A percentile compares a stretch with the other conserved stretches of the same genome.
Evolutionary conservation across 2,329 filamentous ascomycete species (phyloP).

Genomic region (Paraphaeosphaeria sporulosa): DNA sequence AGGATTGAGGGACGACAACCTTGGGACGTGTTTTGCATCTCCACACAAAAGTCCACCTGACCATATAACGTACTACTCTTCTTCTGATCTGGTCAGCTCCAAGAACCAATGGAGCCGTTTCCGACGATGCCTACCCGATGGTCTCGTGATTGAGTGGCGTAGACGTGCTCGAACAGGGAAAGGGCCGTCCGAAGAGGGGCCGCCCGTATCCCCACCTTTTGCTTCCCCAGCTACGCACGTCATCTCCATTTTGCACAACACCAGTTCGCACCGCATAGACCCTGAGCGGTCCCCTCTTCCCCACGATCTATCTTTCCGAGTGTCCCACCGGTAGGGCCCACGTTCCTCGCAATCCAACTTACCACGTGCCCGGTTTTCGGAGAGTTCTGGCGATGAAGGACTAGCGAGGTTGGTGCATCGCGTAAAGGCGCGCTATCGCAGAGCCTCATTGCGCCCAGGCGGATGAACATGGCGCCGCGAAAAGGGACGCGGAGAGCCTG

Average conservation of each 20-base stretch:
- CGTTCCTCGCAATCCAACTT: conserved; percentile 6
- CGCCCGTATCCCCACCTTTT: conserved; percentile 30
- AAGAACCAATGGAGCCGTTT: too few relatives aligned
- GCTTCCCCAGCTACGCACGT: conserved; percentile 36
- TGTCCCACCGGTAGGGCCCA: conserved; percentile 13
- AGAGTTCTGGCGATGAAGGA: conserved; percentile 3
- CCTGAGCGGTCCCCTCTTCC: not conserved
- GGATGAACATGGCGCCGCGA: conserved; percentile 37
- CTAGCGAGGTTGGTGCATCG: conserved; percentile 12
- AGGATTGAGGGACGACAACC: too few relatives aligned
- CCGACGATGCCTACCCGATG: not conserved
- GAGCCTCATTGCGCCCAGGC: conserved; percentile 19
- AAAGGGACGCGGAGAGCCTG: conserved; percentile 47
- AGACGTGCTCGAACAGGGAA: conserved; percentile 24
- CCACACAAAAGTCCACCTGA: too few relatives aligned
- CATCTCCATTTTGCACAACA: conserved; percentile 18
- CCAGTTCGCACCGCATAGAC: conserved; percentile 8
- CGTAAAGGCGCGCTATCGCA: conserved; percentile 23
- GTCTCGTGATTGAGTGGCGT: conserved; percentile 12
- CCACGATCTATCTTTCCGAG: not conserved
- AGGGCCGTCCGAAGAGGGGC: conserved; percentile 32
- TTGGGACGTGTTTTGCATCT: too few relatives aligned
- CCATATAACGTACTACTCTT: too few relatives aligned
- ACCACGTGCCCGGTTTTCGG: conserved; percentile 2
- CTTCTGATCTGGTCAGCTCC: too few relatives aligned